Evolutionary conservation across 2,329 filamentous ascomycete genomes (phyloP).

Genomic region (Alternaria arborescens): DNA sequence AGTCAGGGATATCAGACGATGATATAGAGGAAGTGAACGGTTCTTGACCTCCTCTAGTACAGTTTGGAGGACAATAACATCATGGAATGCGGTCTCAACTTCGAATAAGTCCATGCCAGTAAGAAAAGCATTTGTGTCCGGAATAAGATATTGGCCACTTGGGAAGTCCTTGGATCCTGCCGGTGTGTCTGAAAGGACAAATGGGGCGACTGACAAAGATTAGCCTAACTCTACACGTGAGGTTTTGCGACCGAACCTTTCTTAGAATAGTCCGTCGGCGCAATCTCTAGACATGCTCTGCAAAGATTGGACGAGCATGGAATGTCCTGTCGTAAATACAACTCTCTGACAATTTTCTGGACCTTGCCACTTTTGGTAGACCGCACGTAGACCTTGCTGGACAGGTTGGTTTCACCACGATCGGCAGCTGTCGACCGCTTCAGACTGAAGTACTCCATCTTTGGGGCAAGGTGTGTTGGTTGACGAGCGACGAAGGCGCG

Average conservation of each 20-base stretch:
- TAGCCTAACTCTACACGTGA: conserved; percentile 27
- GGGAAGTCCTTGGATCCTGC: conserved; percentile 83
- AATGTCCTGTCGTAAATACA: conserved; percentile 96
- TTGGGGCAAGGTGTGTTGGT: conserved; percentile 8
- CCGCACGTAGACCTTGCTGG: conserved; percentile 94
- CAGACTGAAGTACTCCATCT: conserved; percentile 60
- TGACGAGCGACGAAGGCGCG: conserved; percentile 15
- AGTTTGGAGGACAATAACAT: conserved; percentile 95
- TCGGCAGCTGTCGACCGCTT: conserved; percentile 65
- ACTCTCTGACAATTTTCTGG: conserved; percentile 96
- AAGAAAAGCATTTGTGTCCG: conserved; percentile 94
- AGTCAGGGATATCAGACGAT: conserved; percentile 86
- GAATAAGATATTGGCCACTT: conserved; percentile 90
- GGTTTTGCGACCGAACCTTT: conserved; percentile 63
- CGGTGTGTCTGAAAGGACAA: conserved; percentile 88
- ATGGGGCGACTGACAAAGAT: conserved; percentile 70
- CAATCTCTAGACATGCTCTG: conserved; percentile 74
- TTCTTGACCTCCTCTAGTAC: conserved; percentile 97
- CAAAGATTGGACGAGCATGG: conserved; percentile 95
- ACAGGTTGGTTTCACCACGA: conserved; percentile 74
- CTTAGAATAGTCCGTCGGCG: conserved; percentile 80
- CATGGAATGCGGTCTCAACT: conserved; percentile 88
- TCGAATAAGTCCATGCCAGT: conserved; percentile 98
- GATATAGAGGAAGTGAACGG: conserved; percentile 91
- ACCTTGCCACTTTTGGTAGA: conserved; percentile 97